Conservation (phyloP, 192 early-diverging fungal genomes). For the Backusella australiensis region DNA sequence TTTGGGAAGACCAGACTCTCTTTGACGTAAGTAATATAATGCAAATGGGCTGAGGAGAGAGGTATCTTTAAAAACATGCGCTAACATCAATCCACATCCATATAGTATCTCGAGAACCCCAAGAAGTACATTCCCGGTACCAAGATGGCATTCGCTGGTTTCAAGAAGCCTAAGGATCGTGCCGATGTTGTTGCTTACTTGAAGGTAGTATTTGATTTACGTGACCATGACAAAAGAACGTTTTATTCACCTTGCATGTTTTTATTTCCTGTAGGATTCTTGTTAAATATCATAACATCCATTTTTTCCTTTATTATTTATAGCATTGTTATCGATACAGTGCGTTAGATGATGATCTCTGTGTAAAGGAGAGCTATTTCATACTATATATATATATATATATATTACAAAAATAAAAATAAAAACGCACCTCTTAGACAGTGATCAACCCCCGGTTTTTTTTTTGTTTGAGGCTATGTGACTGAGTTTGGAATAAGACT, state of each 20-base stretch:
- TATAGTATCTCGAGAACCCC: conserved; percentile 93
- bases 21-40: conserved; percentile 46
- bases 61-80: too few relatives aligned
- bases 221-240: neutral
- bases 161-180: conserved; percentile 81
- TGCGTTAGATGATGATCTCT: conserved; percentile 2
- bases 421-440: neutral
- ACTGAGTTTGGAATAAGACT: conserved; percentile 6
- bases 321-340: conserved; percentile 6
- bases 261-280: neutral
- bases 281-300: neutral
- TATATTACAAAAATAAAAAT: neutral
- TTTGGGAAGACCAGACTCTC: conserved; percentile 86
- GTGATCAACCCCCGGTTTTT: neutral
- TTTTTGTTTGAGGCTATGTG: neutral
- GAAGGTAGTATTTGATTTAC: conserved; percentile 46
- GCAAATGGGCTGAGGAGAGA: too few relatives aligned
- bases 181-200: conserved; percentile 92
- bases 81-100: too few relatives aligned
- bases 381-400: neutral
- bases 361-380: neutral
- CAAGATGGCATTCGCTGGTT: conserved; percentile 98
- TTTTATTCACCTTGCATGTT: neutral
- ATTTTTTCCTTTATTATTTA: neutral
- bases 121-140: conserved; percentile 96